Conservation (phyloP, 148 eudicot species). For the Rheum nobile region DNA sequence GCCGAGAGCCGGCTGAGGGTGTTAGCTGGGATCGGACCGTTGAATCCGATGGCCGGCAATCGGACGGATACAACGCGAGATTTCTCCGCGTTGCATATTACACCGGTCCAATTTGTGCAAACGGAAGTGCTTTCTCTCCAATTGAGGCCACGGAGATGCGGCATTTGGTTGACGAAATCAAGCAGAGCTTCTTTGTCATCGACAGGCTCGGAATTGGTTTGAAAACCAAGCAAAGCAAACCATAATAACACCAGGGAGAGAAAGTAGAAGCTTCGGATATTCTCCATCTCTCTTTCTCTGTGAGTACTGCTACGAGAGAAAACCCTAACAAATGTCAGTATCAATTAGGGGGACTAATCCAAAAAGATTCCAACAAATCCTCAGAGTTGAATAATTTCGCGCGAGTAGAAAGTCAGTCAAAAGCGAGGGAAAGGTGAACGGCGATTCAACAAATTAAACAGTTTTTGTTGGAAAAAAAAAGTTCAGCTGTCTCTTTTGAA, state of each 20-base stretch:
- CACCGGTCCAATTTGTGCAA: constrained; percentile 23
- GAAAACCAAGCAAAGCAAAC: constrained; percentile 8
- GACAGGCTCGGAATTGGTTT: constrained; percentile 23
- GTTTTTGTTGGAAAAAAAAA: not conserved
- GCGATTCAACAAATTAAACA: not conserved
- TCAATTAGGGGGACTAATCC: not conserved
- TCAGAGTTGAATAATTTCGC: not conserved
- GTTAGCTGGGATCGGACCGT: constrained; percentile 20
- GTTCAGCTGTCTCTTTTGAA: not conserved
- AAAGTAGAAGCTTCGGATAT: not conserved
- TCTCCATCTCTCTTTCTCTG: constrained; percentile 1
- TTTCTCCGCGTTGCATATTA: constrained; percentile 16
- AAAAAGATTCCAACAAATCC: not conserved
- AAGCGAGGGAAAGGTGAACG: not conserved
- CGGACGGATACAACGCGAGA: constrained; percentile 17
- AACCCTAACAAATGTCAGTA: not conserved
- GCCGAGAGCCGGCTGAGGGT: constrained; percentile 17
- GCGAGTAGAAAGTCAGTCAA: not conserved
- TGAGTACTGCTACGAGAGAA: not conserved
- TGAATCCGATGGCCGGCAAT: constrained; percentile 22
- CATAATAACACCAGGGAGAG: constrained; percentile 9
- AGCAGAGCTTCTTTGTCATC: constrained; percentile 35
- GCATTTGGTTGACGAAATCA: constrained; percentile 19
- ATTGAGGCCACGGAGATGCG: constrained; percentile 14
- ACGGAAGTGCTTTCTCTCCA: constrained; percentile 14